Percentiles rank a stretch among this genome's conserved stretches.
phyloP scores from a whole-genome alignment of 805 yeast genomes.

The Ascoidea rubescens region DNA sequence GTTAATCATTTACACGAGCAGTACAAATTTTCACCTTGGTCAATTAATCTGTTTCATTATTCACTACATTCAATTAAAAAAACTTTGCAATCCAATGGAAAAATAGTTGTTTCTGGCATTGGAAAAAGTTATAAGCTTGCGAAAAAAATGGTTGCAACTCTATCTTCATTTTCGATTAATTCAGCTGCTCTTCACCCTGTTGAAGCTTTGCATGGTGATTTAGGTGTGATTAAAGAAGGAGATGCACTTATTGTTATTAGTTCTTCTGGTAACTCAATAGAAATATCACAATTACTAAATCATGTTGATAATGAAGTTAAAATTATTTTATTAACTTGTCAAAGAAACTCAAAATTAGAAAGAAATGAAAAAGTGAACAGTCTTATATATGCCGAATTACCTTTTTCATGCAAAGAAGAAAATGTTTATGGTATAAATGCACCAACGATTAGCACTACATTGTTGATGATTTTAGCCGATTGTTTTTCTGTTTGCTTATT shows the following conservation, averaged over 20 bases:
- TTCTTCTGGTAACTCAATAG: constrained; percentile 77
- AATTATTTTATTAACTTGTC: constrained; percentile 46
- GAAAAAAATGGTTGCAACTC: constrained; percentile 63
- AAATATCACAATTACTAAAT: constrained; percentile 29
- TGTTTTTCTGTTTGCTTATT: constrained; percentile 63
- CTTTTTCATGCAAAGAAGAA: constrained; percentile 33
- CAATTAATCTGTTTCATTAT: background rate
- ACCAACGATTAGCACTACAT: constrained; percentile 75
- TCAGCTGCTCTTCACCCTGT: constrained; percentile 64
- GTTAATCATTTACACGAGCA: background rate
- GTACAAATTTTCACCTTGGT: background rate
- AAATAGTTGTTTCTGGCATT: constrained; percentile 67
- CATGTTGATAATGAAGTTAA: constrained; percentile 5
- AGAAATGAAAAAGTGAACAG: constrained; percentile 33
- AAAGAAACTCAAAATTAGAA: constrained; percentile 40
- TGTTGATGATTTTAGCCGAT: constrained; percentile 65
- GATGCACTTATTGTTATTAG: constrained; percentile 55
- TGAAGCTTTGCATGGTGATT: constrained; percentile 85
- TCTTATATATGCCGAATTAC: constrained; percentile 49
- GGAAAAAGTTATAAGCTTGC: constrained; percentile 80
- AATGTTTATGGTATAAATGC: constrained; percentile 70
- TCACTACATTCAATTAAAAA: background rate
- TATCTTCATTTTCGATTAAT: constrained; percentile 64
- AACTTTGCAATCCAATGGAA: constrained; percentile 37
- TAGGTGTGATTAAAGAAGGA: constrained; percentile 49